Evolutionary conservation across 345 rosid genomes (phyloP), one percentile per base, ranked within the genome.

Genomic region (Boechera stricta): DNA sequence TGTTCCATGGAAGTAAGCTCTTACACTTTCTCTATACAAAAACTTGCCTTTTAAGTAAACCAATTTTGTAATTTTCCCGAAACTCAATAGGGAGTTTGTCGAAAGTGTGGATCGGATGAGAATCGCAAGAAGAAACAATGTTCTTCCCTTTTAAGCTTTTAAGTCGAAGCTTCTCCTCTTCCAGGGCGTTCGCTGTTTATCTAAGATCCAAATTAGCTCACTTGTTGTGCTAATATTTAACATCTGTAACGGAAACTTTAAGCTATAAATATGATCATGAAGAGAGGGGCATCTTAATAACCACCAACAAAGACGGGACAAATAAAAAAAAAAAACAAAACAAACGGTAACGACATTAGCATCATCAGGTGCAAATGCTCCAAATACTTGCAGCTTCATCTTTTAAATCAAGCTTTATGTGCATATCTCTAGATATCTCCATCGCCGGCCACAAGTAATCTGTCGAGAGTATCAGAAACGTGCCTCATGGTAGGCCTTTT

Each of bases 401-500:
- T 69, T 45, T 52, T 32, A 32, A 52, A 76, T 28, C 42, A 45
- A 64, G 66, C 60, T 15, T 70, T 55, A 71, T 71, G 64, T 32
- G 72, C 72, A 52, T 21, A 58, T 47, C 62, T 78, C 49, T 68
- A 42, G n/a, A 56, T 66, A 52, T 73, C 64, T 91, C 81, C 83
- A 28, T 81, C 88, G 5, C 81, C 13, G 31, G 31, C 63, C n/a
- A 80, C 69, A 2, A 54, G 72, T 81, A 91, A 61, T 83, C 91
- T 84, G 77, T 84, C 87, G 59, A 95, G 83, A 29, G 79, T 82
- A 76, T 91, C 96, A 0, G 74, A 85, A 51, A 92, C 85, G 41
- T 89, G 81, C 86, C 89, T 88, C 97, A 91, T 91, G 32, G 92
- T 68, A 53, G 97, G 99, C 80, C 99, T 89, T 85, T 84, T 82